phyloP scores from a whole-genome alignment of 2,329 filamentous ascomycete genomes.

The Penicillium rolfsii region DNA sequence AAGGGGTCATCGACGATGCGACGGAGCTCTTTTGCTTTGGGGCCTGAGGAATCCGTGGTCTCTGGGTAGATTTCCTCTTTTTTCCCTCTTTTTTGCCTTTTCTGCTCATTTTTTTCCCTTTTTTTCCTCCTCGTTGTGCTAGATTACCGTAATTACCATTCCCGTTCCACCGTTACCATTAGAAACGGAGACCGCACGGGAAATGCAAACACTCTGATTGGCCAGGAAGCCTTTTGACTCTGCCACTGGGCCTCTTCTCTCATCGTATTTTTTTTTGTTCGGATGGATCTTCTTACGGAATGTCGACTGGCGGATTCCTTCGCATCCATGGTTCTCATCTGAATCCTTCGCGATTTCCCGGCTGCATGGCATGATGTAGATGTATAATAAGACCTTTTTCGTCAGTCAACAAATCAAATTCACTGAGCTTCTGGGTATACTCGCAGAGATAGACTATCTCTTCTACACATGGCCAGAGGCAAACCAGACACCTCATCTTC shows the following conservation, averaged over 20 bases:
- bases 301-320: background rate
- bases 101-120: slow-evolving; percentile 14
- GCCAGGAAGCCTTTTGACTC: slow-evolving; percentile 8
- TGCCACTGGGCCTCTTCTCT: background rate
- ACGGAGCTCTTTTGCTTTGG: slow-evolving; percentile 22
- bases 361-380: background rate
- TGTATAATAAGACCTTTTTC: background rate
- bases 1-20: slow-evolving; percentile 29
- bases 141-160: slow-evolving; percentile 3
- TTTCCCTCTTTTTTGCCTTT: slow-evolving; percentile 18
- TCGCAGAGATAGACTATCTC: background rate
- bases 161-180: slow-evolving; percentile 1
- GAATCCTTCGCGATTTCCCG: background rate
- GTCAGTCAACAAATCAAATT: background rate
- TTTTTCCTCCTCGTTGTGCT: slow-evolving; percentile 1
- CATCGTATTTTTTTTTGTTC: background rate
- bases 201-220: slow-evolving; percentile 33
- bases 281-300: slow-evolving; percentile 4
- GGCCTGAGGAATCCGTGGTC: slow-evolving; percentile 27
- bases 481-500: background rate
- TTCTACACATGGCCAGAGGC: background rate
- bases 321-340: slow-evolving; percentile 1
- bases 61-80: slow-evolving; percentile 18
- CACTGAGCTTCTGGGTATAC: background rate
- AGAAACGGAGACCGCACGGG: slow-evolving; percentile 15